These are phyloP conservation scores for Monosporascus sp. DNA, from an alignment of 2,329 filamentous ascomycete species.

Conservation along the genomic window DNA sequence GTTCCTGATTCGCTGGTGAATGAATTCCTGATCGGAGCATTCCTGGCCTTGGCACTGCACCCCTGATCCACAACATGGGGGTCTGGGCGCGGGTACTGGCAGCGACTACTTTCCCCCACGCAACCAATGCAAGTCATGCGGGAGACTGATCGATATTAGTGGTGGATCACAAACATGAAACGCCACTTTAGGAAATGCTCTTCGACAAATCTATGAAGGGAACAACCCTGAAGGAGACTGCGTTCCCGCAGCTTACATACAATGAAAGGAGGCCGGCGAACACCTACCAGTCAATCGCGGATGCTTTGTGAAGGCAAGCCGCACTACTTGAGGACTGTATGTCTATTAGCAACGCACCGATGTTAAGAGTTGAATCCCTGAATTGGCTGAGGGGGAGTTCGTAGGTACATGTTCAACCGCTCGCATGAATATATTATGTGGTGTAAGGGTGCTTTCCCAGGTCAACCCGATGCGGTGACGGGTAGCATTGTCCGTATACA, in stretches of 20 bases:
- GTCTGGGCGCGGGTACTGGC: neutral
- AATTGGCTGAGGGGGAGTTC: neutral
- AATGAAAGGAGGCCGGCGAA: neutral
- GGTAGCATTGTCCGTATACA: neutral
- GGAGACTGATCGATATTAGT: neutral
- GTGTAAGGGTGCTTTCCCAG: neutral
- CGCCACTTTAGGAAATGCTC: neutral
- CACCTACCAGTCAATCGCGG: neutral
- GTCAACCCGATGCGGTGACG: neutral
- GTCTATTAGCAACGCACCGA: neutral
- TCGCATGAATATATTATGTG: neutral
- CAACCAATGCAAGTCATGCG: neutral
- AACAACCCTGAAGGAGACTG: neutral
- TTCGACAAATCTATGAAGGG: neutral
- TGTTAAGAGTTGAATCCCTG: neutral
- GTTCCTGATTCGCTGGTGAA: neutral
- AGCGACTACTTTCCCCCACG: neutral
- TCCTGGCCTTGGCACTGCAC: neutral
- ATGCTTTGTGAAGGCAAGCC: neutral
- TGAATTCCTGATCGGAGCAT: neutral
- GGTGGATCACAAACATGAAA: neutral
- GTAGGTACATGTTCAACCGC: neutral
- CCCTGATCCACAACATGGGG: neutral
- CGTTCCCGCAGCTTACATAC: no score
- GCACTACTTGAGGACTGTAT: neutral